phyloP scores from a whole-genome alignment of 2,329 filamentous ascomycete species.

The Blastomyces parvus region DNA sequence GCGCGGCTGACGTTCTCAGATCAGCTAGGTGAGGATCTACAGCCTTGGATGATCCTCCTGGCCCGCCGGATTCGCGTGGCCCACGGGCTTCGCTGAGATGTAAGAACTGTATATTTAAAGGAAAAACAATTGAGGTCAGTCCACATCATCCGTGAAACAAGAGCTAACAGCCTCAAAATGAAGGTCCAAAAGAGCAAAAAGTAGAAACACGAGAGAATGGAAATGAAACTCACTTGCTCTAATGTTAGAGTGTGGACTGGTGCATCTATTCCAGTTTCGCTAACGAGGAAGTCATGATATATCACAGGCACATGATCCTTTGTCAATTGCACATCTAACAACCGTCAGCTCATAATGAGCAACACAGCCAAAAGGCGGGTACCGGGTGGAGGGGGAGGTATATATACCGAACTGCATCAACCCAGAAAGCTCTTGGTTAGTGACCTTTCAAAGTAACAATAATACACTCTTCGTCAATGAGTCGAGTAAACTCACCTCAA shows the following conservation, averaged over 20 bases:
- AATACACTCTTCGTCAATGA: background rate
- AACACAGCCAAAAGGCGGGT: constrained; percentile 7
- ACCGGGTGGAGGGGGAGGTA: background rate
- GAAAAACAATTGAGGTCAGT: background rate
- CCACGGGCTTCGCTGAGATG: constrained; percentile 59
- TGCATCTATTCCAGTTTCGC: constrained; percentile 93
- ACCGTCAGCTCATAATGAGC: constrained; percentile 40
- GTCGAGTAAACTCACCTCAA: constrained; percentile 43
- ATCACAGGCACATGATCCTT: constrained; percentile 98
- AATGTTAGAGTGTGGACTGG: constrained; percentile 90
- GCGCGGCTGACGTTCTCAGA: constrained; percentile 10
- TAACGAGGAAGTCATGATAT: constrained; percentile 96
- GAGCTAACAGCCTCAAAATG: background rate
- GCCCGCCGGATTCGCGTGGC: background rate
- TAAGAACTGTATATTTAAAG: constrained; percentile 50
- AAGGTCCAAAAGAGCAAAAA: constrained; percentile 4
- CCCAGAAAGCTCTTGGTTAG: background rate
- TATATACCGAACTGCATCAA: constrained; percentile 16
- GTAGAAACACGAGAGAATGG: background rate
- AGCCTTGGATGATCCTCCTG: background rate
- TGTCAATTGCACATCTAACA: constrained; percentile 83
- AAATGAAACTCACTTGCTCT: constrained; percentile 52
- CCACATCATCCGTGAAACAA: background rate
- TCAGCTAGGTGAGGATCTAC: constrained; percentile 6
- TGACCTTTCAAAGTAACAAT: background rate